Percentiles rank a stretch among this genome's conserved stretches.
phyloP scores from a whole-genome alignment of 2,329 filamentous ascomycete genomes.

The Ophiostoma pallidulum region DNA sequence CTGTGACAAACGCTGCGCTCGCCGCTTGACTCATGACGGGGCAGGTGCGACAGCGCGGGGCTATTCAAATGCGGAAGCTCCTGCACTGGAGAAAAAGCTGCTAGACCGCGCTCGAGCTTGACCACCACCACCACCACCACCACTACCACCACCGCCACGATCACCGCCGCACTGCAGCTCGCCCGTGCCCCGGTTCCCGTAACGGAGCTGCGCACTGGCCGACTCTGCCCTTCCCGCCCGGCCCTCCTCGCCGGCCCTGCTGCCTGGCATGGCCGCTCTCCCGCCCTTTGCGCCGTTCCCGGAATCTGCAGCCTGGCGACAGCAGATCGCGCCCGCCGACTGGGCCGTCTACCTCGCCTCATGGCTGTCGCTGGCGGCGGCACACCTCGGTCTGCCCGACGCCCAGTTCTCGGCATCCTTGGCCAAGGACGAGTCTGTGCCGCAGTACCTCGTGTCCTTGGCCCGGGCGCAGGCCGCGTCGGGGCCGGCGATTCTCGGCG shows the following conservation, averaged over 20 bases:
- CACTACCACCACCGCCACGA: background rate
- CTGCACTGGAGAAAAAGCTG: background rate
- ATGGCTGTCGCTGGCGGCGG: conserved; percentile 60
- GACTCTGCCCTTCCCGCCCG: no score
- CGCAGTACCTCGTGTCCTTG: conserved; percentile 58
- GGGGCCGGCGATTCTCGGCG: conserved; percentile 26
- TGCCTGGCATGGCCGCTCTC: no score
- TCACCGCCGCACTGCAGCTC: no score
- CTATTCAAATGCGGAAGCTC: background rate
- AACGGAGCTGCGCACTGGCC: no score
- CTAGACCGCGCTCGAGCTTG: background rate
- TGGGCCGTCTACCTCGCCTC: conserved; percentile 71
- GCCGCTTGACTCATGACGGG: background rate
- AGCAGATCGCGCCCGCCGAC: conserved; percentile 56
- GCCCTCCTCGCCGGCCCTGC: conserved; percentile 42
- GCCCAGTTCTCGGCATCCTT: conserved; percentile 44
- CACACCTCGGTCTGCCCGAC: conserved; percentile 52
- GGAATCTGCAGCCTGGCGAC: conserved; percentile 49
- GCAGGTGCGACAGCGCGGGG: no score
- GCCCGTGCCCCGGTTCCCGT: no score
- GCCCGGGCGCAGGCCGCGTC: conserved; percentile 43
- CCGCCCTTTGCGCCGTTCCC: conserved; percentile 73
- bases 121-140: no score
- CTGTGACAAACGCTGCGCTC: background rate
- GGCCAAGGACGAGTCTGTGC: conserved; percentile 38